Evolutionary conservation across 2,329 filamentous ascomycete species (phyloP), one percentile per base, ranked within the genome.

Genomic region (Cercospora brassicicola): DNA sequence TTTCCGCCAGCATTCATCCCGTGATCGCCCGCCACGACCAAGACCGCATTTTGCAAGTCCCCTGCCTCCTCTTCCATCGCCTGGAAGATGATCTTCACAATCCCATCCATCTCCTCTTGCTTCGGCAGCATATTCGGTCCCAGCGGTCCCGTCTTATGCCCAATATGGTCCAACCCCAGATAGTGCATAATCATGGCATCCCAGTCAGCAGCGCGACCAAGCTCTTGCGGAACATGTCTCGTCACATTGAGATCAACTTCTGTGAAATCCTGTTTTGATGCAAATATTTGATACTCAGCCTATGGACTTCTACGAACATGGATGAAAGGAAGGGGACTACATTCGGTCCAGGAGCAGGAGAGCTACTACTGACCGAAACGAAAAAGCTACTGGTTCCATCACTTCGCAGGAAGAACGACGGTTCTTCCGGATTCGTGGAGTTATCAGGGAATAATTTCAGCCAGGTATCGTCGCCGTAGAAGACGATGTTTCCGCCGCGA

Each of bases 1-100:
- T 98, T 98, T 2, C 95, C 95, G 20, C 92, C 95, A 74, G 98
- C 94, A 74, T 98, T 99, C 95, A 99, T 99, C n/a, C 95, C 95
- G 77, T 99, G 95, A 75, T 99, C 96, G 65, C 95, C 95, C 66
- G 90, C 93, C 6, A 99, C 81, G 2, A 99, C 89, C 56, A 99
- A 86, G 1, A 99, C 82, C 0, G 94, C 93, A 4, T 91, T 91
- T 33, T 87, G 77, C 0, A 97, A 87, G 78, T 97, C 90, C 1
- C 85, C 77, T 65, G 91, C 82, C 3, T 84, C 85, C 75, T 91
- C 86, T 71, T 30, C 48, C 48, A 99, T 91, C 6, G 92, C 90
- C 11, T 85, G 82, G 76, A 92, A 97, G 28, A 99, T 90, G 66
- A 87, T 82, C 69, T 84, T 84, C 45, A 97, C 89, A 70, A 98